phyloP scores from a whole-genome alignment of 169 alveolate genomes.

The Plasmodium malariae region DNA sequence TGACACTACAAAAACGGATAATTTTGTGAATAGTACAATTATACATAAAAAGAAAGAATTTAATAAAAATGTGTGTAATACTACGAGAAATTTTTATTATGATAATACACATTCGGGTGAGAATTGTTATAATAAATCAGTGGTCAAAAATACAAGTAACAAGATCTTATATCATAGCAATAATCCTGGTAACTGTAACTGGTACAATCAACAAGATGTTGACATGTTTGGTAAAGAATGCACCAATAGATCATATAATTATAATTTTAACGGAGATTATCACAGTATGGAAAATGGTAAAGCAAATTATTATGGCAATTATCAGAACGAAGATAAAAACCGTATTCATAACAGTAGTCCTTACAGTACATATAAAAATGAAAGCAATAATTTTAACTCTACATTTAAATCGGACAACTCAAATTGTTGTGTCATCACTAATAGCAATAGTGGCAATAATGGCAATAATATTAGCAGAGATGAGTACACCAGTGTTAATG shows the following conservation, averaged over 20 bases:
- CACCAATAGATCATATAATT: too few relatives aligned
- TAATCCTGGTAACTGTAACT: background rate
- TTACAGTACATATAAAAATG: background rate
- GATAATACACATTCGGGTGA: background rate
- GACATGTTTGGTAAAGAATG: constrained; percentile 1
- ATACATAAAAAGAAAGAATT: background rate
- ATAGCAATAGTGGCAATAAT: background rate
- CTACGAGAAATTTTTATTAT: background rate
- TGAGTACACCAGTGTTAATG: background rate
- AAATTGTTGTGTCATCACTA: background rate
- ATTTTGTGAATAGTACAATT: too few relatives aligned
- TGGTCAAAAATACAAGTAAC: background rate
- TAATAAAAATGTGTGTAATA: background rate
- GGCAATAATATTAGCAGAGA: background rate
- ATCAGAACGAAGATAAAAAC: background rate
- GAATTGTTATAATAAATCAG: background rate
- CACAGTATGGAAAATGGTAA: background rate
- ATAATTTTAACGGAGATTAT: background rate
- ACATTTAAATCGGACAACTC: background rate
- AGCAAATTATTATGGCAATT: background rate
- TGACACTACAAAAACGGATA: too few relatives aligned
- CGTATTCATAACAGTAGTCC: background rate
- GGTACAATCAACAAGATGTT: too few relatives aligned
- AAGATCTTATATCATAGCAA: background rate
- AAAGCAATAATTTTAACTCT: background rate